Conservation (phyloP, 352 stramenopile species). For the Pythium brachiatum region DNA sequence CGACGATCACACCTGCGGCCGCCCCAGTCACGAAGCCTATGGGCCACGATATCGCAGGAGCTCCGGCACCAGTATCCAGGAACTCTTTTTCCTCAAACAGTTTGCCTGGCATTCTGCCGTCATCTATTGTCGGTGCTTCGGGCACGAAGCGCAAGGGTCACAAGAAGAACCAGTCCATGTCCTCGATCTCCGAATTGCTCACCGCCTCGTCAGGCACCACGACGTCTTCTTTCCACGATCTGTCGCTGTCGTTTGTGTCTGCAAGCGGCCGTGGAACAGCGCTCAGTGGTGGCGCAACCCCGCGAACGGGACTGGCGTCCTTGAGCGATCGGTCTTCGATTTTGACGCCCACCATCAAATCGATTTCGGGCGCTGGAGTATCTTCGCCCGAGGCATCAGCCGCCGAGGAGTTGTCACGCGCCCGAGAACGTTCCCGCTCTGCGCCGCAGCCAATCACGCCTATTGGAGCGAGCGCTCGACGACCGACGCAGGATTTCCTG, state of each 20-base stretch:
- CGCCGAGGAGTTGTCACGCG: conserved; percentile 22
- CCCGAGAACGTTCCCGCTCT: conserved; percentile 53
- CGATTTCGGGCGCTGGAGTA: background rate
- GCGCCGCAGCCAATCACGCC: conserved; percentile 40
- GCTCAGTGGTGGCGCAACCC: conserved; percentile 53
- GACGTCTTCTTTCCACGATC: conserved; percentile 65
- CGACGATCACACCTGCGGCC: conserved; percentile 25
- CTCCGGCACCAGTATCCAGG: conserved; percentile 2
- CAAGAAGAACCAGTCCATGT: conserved; percentile 90
- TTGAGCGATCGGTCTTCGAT: conserved; percentile 49
- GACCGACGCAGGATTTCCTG: conserved; percentile 15
- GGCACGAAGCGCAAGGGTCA: conserved; percentile 64
- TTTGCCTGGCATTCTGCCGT: conserved; percentile 31
- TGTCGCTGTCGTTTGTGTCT: conserved; percentile 38
- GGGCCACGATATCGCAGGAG: background rate
- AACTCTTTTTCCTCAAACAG: conserved; percentile 30
- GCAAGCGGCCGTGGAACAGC: conserved; percentile 29
- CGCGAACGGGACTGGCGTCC: conserved; percentile 66
- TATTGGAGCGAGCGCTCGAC: background rate
- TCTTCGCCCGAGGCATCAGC: background rate
- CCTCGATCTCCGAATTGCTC: conserved; percentile 82
- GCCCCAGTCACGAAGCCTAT: conserved; percentile 5
- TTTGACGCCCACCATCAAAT: background rate
- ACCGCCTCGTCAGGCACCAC: conserved; percentile 31
- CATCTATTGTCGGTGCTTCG: conserved; percentile 26